Evolutionary conservation across 345 rosid genomes (phyloP), one percentile per base, ranked within the genome.

Genomic region (Anacardium occidentale): DNA sequence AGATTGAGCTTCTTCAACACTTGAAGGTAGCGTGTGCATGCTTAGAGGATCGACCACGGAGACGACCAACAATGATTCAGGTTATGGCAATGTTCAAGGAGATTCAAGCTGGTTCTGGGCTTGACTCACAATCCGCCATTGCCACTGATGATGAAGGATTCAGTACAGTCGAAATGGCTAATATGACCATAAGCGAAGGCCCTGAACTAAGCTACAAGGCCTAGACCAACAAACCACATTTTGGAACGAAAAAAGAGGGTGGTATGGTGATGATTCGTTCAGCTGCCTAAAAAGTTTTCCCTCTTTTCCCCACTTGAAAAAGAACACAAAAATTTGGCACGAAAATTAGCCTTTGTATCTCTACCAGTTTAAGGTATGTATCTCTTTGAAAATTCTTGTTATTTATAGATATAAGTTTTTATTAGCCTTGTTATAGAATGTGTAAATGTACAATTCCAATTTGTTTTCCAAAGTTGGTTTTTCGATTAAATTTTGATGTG

Each of bases 141-240:
- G 79, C 84, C 71, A 79, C 90, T 2, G 96, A 87, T 21, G 97
- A 89, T 45, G 87, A 86, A 4, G 91, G 87, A 21, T 89, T 92
- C 72, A 44, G 80, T 52, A 73, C 87, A 21, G 80, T 85, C 10
- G 91, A 89, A 75, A 79, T 91, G 86, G 85, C 77, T 68, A 94
- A 84, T 65, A 88, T 92, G 99, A 95, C 80, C 78, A 87, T 92
- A 74, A 81, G 88, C 80, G 99, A 92, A 84, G 94, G 52, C 9
- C 87, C 89, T 13, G 95, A 95, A 79, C 53, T 54, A 18, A 32
- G 64, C 59, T 76, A 85, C 56, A 86, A 84, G 81, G 76, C 75
- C 62, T 75, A 78, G 74, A 18, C 13, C 29, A 42, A 22, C 4
- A 37, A n/a, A 10, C 40, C 10, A 10, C 8, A 17, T 10, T 47